These are phyloP conservation scores for Funneliformis caledonium DNA, from an alignment of 371 early-diverging fungal genomes.

Conservation along the genomic window DNA sequence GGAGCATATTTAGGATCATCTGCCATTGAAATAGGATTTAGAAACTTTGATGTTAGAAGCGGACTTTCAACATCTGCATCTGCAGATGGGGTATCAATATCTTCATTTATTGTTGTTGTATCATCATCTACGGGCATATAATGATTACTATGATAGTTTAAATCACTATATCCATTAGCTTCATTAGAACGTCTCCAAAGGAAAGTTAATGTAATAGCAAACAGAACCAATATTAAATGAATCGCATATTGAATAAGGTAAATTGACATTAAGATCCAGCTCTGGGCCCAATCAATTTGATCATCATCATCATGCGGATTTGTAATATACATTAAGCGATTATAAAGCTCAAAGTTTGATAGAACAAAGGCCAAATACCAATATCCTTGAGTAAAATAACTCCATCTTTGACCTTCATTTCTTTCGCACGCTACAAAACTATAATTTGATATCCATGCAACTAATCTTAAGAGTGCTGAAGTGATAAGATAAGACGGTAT, in stretches of 20 bases:
- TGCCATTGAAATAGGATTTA: slow-evolving; percentile 3
- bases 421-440: not conserved
- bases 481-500: slow-evolving; percentile 17
- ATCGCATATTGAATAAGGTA: not conserved
- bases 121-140: not conserved
- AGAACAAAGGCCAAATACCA: slow-evolving; percentile 31
- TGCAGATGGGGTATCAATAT: not conserved
- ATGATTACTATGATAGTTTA: not conserved
- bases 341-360: slow-evolving; percentile 16
- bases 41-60: not conserved
- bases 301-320: not conserved
- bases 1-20: slow-evolving; percentile 35
- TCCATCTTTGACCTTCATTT: slow-evolving; percentile 1
- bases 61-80: not conserved
- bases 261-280: slow-evolving; percentile 7
- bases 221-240: slow-evolving; percentile 16
- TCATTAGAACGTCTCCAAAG: slow-evolving; percentile 18
- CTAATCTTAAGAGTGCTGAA: not conserved
- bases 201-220: not conserved
- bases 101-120: not conserved
- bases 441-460: slow-evolving; percentile 26
- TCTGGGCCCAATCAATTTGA: slow-evolving; percentile 10
- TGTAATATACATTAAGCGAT: slow-evolving; percentile 3
- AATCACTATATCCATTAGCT: not conserved
- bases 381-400: slow-evolving; percentile 30